A percentile compares a stretch with the other conserved stretches of the same genome.
Evolutionary conservation across 2,329 filamentous ascomycete genomes (phyloP).

Genomic region (Hypoxylon sp.): DNA sequence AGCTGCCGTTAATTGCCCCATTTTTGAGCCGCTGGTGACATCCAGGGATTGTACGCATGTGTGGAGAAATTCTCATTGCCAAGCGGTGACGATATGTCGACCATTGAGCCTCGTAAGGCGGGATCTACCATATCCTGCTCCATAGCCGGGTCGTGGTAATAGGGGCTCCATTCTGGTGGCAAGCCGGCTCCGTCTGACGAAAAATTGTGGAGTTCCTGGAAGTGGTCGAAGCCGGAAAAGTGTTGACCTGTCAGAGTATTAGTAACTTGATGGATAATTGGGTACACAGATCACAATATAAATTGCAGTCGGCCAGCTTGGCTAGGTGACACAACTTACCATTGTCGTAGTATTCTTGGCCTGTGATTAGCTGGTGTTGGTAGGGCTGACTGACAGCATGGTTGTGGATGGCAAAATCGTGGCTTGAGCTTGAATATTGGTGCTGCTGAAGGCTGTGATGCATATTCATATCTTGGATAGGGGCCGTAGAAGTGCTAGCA

Average conservation of each 20-base stretch:
- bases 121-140: conserved; percentile 51
- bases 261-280: conserved; percentile 29
- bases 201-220: conserved; percentile 43
- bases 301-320: conserved; percentile 10
- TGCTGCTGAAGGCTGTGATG: conserved; percentile 47
- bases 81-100: conserved; percentile 45
- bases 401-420: conserved; percentile 42
- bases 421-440: conserved; percentile 42
- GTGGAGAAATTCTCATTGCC: conserved; percentile 43
- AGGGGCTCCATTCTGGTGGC: conserved; percentile 47
- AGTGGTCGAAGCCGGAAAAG: conserved; percentile 47
- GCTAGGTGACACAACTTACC: conserved; percentile 43
- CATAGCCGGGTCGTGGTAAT: conserved; percentile 42
- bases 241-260: conserved; percentile 47
- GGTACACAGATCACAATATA: conserved; percentile 21
- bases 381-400: conserved; percentile 45
- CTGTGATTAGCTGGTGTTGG: conserved; percentile 45
- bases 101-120: conserved; percentile 46
- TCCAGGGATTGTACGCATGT: conserved; percentile 48
- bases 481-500: conserved; percentile 49
- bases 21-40: conserved; percentile 46
- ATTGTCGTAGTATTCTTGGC: conserved; percentile 48
- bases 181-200: conserved; percentile 43
- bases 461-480: conserved; percentile 52
- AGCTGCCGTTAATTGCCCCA: conserved; percentile 46